Conservation (phyloP, 2,329 filamentous ascomycete species). For the Chaetomiaceae sp. region DNA sequence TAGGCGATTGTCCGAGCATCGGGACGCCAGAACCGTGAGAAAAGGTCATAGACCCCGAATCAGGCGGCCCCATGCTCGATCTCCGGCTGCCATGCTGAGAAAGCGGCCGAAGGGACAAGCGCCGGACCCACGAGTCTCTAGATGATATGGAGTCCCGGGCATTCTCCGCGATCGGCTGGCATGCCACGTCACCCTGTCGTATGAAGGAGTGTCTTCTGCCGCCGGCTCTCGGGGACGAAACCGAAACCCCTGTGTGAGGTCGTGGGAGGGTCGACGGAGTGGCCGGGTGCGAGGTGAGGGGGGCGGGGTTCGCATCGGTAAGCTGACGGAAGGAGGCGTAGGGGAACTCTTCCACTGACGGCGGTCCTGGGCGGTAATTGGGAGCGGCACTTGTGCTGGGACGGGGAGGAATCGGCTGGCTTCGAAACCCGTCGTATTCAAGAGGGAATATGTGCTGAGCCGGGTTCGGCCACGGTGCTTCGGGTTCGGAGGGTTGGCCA, state of each 20-base stretch:
- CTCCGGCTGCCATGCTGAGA: conserved; percentile 59
- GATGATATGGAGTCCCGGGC: conserved; percentile 54
- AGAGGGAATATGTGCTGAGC: conserved; percentile 29
- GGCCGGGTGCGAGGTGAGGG: conserved; percentile 25
- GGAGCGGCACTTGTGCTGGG: conserved; percentile 40
- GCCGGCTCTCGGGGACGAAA: conserved; percentile 35
- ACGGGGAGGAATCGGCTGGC: conserved; percentile 31
- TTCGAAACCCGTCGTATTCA: conserved; percentile 27
- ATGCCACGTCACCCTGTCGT: conserved; percentile 33
- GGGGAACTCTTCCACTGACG: conserved; percentile 28
- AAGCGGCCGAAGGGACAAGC: conserved; percentile 59
- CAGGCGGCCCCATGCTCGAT: conserved; percentile 59
- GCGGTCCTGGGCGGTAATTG: conserved; percentile 22
- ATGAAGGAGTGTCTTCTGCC: conserved; percentile 40
- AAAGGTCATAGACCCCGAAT: conserved; percentile 58
- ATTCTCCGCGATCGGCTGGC: conserved; percentile 37
- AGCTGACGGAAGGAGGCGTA: conserved; percentile 26
- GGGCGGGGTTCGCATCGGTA: conserved; percentile 14
- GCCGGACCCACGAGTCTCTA: conserved; percentile 64
- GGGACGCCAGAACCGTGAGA: conserved; percentile 62
- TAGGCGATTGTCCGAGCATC: conserved; percentile 45
- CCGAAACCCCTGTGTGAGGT: conserved; percentile 33
- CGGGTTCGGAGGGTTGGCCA: conserved; percentile 45
- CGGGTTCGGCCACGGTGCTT: conserved; percentile 28
- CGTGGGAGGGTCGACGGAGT: conserved; percentile 27